These are phyloP conservation scores for Hymenoscyphus scutula DNA, from an alignment of 2,329 filamentous ascomycete genomes.

Conservation along the genomic window DNA sequence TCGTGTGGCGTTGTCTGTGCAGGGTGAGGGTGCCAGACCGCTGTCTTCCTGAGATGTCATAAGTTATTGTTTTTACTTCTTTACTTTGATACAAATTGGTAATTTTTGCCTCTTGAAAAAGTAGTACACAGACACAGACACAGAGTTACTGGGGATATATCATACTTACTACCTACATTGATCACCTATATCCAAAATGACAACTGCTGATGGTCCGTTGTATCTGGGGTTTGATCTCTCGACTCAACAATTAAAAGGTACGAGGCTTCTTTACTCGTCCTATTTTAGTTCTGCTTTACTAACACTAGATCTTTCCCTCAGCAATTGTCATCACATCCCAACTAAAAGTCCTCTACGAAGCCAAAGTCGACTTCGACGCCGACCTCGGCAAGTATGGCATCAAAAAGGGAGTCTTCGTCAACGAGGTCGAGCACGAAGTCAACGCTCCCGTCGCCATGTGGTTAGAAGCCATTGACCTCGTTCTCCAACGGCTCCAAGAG, in stretches of 20 bases:
- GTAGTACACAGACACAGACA: no score
- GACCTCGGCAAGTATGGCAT: conserved; percentile 78
- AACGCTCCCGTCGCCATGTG: conserved; percentile 92
- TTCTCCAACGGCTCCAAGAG: conserved; percentile 69
- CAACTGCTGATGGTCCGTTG: conserved; percentile 52
- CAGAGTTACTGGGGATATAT: no score
- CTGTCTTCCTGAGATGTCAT: background rate
- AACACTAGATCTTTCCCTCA: conserved; percentile 38
- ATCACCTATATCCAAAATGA: conserved; percentile 35
- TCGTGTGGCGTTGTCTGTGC: background rate
- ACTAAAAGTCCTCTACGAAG: conserved; percentile 76
- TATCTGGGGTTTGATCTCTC: conserved; percentile 95
- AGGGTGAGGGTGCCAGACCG: background rate
- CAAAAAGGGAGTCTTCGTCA: conserved; percentile 82
- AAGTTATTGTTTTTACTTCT: background rate
- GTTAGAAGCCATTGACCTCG: conserved; percentile 87
- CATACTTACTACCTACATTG: no score
- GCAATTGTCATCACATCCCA: conserved; percentile 81
- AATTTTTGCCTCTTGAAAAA: no score
- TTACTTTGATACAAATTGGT: background rate
- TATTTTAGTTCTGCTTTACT: conserved; percentile 17
- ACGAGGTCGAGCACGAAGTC: conserved; percentile 80
- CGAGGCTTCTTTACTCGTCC: background rate
- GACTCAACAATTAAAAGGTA: conserved; percentile 91
- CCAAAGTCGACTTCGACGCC: conserved; percentile 92